Base-by-base conservation (phyloP, 306 rosid genomes). In the Pterocarpus santalinus region DNA sequence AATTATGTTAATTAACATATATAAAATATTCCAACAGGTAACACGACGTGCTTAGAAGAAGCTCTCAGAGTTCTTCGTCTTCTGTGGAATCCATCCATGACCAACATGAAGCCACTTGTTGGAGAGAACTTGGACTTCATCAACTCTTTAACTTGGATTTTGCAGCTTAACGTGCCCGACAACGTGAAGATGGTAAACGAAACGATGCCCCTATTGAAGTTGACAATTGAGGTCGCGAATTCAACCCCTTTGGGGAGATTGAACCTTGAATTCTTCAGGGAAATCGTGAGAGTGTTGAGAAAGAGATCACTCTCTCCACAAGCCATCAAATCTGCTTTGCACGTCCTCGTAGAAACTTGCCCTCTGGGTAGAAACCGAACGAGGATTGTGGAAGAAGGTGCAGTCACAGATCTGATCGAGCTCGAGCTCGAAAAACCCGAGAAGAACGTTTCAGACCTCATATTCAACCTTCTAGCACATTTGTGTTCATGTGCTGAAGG, bases 401-500 rank as follows among this genome's bases (percentile, higher is more conserved):
- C 87, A 1, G 84, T 94, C 0, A 64, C 62, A 7, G 84, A 87
- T 57, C 75, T 91, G 11, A 77, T 94, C 3, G 92, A 90, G 15
- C 85, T 91, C 0, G 97, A 90, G 56, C 87, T 94, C 0, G 86
- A 74, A 7, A 86, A 85, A n/a, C 86, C 87, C 0, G 90, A 82
- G 38, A 92, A 81, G 82, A 88, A 72, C 65, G 5, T 84, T 7
- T 87, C 91, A 0, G 97, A 94, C 65, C 82, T 90, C 22, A 65
- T 85, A 39, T 85, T 94, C 63, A 85, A 77, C 34, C 85, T 94
- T 28, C 65, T 94, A 64, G 94, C 89, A 0, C 77, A 85, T 8
- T 49, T 94, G 1, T 91, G 97, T 70, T 72, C 78, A 0, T 83
- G 84, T 38, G 97, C 97, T 4, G 98, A 94, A 0, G 98, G 97